Conservation (phyloP, 2,329 filamentous ascomycete species). For the Xylaria arbuscula region DNA sequence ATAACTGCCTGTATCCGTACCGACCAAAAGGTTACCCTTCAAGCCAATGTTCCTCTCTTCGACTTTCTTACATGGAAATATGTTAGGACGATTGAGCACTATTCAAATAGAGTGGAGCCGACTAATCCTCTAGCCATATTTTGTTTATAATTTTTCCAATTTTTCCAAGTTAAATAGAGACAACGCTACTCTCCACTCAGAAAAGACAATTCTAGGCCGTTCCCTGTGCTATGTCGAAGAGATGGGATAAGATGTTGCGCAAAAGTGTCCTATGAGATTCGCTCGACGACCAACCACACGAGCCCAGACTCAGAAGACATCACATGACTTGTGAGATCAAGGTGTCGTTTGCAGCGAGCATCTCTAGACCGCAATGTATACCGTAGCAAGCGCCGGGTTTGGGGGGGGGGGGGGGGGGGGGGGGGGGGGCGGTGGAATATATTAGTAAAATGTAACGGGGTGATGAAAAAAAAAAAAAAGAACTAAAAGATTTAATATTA, state of each 20-base stretch:
- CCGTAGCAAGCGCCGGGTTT: no score
- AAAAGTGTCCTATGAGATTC: neutral
- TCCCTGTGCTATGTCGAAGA: neutral
- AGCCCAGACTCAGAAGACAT: neutral
- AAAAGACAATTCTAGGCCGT: neutral
- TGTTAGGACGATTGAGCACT: neutral
- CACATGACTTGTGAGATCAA: neutral
- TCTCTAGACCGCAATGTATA: neutral
- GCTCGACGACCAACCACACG: neutral
- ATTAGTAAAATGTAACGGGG: no score
- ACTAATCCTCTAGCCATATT: neutral
- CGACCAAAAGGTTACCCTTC: no score
- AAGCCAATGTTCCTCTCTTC: neutral
- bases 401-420: no score
- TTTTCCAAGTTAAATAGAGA: neutral
- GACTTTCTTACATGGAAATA: neutral
- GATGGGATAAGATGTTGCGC: neutral
- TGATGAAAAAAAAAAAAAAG: no score
- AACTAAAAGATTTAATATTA: no score
- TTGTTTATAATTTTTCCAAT: neutral
- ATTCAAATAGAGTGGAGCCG: no score
- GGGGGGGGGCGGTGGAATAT: no score
- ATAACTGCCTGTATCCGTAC: no score
- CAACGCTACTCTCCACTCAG: no score
- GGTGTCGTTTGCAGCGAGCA: neutral